A percentile compares a stretch with the other conserved stretches of the same genome.
Conservation (phyloP, 1,284 basidiomycete species). For the Austropuccinia psidii region DNA sequence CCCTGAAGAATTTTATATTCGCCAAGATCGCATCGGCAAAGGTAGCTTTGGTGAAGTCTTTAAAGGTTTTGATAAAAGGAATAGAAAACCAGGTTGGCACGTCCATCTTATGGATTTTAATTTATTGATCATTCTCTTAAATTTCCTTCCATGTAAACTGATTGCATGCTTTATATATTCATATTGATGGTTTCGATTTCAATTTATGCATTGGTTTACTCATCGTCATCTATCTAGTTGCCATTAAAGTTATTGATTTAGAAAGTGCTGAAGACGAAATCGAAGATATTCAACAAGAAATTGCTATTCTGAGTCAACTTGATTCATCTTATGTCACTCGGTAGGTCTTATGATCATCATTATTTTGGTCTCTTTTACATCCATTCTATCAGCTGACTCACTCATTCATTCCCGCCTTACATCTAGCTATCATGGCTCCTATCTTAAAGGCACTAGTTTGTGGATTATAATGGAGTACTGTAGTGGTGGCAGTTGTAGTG, state of each 20-base stretch:
- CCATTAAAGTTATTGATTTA: conserved; percentile 95
- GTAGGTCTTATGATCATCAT: conserved; percentile 52
- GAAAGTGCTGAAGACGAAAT: conserved; percentile 99
- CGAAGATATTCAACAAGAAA: conserved; percentile 98
- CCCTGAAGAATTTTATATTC: conserved; percentile 90
- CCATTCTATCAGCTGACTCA: conserved; percentile 38
- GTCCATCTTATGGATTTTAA: not conserved
- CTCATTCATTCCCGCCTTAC: not conserved
- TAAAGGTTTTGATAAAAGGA: conserved; percentile 88
- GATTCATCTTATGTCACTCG: conserved; percentile 94
- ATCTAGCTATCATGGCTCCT: conserved; percentile 86
- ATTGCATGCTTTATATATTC: not conserved
- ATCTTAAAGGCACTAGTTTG: conserved; percentile 82
- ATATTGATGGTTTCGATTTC: not conserved
- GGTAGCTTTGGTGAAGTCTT: conserved; percentile 97
- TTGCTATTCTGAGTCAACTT: conserved; percentile 93
- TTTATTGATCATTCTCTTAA: not conserved
- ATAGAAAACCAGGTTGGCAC: conserved; percentile 74
- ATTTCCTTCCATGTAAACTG: not conserved
- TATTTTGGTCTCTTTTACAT: not conserved
- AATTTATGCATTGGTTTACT: too few relatives aligned
- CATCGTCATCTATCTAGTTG: conserved; percentile 40
- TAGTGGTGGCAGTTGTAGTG: conserved; percentile 54
- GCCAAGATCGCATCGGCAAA: conserved; percentile 92
- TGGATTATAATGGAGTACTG: conserved; percentile 99